Evolutionary conservation across 1,284 basidiomycete genomes (phyloP).

Genomic region (Caloboletus inedulis): DNA sequence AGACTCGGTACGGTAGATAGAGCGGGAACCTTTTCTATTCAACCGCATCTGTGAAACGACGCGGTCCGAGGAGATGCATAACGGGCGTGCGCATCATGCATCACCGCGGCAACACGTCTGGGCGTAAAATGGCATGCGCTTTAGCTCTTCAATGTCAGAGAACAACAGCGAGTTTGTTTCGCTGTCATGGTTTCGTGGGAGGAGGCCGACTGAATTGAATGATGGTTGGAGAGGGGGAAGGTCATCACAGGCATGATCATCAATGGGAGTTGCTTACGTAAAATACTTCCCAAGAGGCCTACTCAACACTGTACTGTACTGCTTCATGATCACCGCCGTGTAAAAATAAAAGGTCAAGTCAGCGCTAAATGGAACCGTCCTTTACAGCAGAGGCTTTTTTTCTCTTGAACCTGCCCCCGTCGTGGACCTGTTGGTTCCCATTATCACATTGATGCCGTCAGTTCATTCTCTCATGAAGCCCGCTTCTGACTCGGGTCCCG

Average conservation of each 20-base stretch:
- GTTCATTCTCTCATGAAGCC: neutral
- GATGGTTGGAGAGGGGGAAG: neutral
- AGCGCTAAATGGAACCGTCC: neutral
- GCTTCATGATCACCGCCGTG: neutral
- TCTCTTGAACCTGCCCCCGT: no score
- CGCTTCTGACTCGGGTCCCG: neutral
- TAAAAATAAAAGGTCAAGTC: neutral
- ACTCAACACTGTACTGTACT: neutral
- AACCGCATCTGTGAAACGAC: neutral
- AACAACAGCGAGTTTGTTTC: slow-evolving; percentile 2
- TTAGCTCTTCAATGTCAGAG: neutral
- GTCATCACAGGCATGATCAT: neutral
- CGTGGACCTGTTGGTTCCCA: neutral
- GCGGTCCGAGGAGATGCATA: neutral
- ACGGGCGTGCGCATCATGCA: neutral
- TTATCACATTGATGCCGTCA: neutral
- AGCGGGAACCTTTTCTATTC: neutral
- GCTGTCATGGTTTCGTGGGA: slow-evolving; percentile 5
- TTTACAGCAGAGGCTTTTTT: slow-evolving; percentile 1
- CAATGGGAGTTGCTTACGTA: slow-evolving; percentile 15
- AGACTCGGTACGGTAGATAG: neutral
- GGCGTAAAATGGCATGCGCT: neutral
- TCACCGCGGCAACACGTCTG: neutral
- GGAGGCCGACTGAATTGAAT: neutral
- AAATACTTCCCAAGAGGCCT: neutral